Conservation (phyloP, 1,284 basidiomycete genomes). For the Volvariella volvacea region DNA sequence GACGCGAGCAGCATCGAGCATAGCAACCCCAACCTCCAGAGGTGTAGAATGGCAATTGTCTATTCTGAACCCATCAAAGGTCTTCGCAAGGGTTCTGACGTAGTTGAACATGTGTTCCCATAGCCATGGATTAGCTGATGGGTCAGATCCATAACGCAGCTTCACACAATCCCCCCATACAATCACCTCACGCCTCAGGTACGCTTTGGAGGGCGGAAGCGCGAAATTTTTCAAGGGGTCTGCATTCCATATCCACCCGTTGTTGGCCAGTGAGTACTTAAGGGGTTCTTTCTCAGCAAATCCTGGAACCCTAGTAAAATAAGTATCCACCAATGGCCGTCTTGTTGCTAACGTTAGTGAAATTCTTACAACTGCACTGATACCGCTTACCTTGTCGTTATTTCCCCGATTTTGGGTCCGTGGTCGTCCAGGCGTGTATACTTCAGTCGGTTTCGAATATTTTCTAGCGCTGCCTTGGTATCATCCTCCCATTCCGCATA, state of each 20-base stretch:
- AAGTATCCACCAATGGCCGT: slow-evolving; percentile 77
- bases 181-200: slow-evolving; percentile 93
- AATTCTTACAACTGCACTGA: slow-evolving; percentile 2
- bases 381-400: slow-evolving; percentile 61
- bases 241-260: slow-evolving; percentile 98
- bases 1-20: slow-evolving; percentile 88
- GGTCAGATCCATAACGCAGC: slow-evolving; percentile 81
- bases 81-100: slow-evolving; percentile 70
- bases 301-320: slow-evolving; percentile 79
- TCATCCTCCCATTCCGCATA: slow-evolving; percentile 87
- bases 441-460: slow-evolving; percentile 69
- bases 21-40: slow-evolving; percentile 83
- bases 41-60: slow-evolving; percentile 99
- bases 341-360: slow-evolving; percentile 30
- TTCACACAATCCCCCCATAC: slow-evolving; percentile 99
- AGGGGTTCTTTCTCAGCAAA: slow-evolving; percentile 57
- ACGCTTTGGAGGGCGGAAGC: slow-evolving; percentile 91
- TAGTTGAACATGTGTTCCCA: slow-evolving; percentile 94
- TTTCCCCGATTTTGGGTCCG: slow-evolving; percentile 82
- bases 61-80: slow-evolving; percentile 93
- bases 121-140: slow-evolving; percentile 86
- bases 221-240: slow-evolving; percentile 95
- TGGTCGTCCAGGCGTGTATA: slow-evolving; percentile 78
- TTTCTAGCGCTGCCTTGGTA: slow-evolving; percentile 64
- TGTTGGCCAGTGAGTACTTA: slow-evolving; percentile 86